These are phyloP conservation scores for Tolypocladium endophyticum DNA, from an alignment of 2,329 filamentous ascomycete genomes.

Conservation along the genomic window DNA sequence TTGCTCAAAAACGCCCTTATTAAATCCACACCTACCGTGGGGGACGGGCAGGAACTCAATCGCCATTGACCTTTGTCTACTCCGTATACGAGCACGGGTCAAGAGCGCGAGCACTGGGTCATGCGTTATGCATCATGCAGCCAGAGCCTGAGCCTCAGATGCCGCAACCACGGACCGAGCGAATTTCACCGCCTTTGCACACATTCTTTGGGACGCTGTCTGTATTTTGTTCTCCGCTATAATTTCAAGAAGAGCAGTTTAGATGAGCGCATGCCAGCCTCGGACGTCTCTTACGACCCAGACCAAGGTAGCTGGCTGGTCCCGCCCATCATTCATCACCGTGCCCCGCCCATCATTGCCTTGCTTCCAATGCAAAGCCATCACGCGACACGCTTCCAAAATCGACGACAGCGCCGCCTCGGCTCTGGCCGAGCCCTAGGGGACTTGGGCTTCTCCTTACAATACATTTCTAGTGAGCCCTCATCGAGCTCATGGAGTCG, in stretches of 20 bases:
- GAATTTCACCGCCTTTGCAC: background rate
- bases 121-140: background rate
- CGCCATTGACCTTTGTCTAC: background rate
- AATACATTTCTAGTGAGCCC: constrained; percentile 24
- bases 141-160: background rate
- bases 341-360: background rate
- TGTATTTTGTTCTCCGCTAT: background rate
- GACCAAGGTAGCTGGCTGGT: background rate
- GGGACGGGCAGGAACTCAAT: background rate
- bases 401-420: background rate
- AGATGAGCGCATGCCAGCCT: background rate
- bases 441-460: background rate
- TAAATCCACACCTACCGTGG: background rate
- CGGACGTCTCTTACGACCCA: background rate
- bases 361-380: background rate
- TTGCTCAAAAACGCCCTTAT: background rate
- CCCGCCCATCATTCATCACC: background rate
- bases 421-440: background rate
- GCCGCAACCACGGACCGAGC: background rate
- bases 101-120: background rate
- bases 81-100: background rate
- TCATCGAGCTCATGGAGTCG: constrained; percentile 35
- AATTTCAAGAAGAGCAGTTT: background rate
- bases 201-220: background rate
- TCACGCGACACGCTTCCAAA: background rate